Base-by-base conservation (phyloP, 164 flowering plant species). In the Santalum album region DNA sequence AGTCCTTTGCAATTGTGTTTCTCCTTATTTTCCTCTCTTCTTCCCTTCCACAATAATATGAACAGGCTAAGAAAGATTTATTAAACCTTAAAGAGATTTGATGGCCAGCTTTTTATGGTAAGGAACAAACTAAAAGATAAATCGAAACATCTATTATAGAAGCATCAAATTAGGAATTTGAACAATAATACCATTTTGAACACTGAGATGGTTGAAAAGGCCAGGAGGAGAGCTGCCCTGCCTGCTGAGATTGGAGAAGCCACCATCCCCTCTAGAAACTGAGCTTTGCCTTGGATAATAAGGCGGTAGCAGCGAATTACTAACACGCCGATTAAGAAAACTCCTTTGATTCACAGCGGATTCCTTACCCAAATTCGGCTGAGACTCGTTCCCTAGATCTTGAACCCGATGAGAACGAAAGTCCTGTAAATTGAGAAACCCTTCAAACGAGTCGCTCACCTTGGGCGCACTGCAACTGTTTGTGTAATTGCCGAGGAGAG, bases 221-320 rank as follows among this genome's bases (percentile, higher is more conserved):
- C 75, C 83, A 56, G 83, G 75, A 34, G 83, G 87, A 2, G 83
- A 78, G 74, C 81, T 79, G 51, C 59, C 74, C 49, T 79, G 88
- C 61, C 83, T 61, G 44, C 54, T 24, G 19, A 82, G 75, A 54
- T 45, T 62, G 3, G 75, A 65, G n/a, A 3, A 9, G 23, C 1
- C 12, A 2, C 25, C 12, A 12, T 21, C 15, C 3, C 12, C 25
- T 21, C 56, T 19, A 20, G 56, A 22, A 27, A 27, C 63, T 17
- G 64, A 36, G 56, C 52, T 53, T 27, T 56, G 75, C 54, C 80
- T 70, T 34, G 85, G 81, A 56, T 76, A 80, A 53, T 75, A 78
- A 43, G 83, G 83, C 32, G 80, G 83, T 66, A 80, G 58, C 49
- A 69, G 77, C 14, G 64, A 51, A 42, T 42, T 2, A n/a, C 36